phyloP scores from a whole-genome alignment of 257 asterid genomes.

The Jaltomata sinuosa region DNA sequence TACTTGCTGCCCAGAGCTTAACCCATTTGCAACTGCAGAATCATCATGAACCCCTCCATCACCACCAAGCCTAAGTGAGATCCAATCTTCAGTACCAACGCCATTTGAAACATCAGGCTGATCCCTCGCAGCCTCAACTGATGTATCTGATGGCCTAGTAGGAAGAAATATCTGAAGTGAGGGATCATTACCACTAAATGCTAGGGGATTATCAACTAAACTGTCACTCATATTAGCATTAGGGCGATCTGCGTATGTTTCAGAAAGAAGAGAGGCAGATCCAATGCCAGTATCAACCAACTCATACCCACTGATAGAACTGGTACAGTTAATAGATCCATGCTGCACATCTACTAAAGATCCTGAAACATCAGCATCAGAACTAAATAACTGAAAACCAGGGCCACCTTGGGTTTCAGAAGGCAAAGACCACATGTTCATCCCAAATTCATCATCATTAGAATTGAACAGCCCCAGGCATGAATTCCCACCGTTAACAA shows the following conservation, averaged over 20 bases:
- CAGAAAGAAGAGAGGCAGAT: constrained; percentile 44
- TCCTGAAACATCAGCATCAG: constrained; percentile 63
- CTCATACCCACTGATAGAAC: constrained; percentile 42
- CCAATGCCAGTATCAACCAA: constrained; percentile 39
- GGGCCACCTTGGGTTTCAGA: constrained; percentile 62
- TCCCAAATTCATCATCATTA: constrained; percentile 59
- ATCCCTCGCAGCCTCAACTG: constrained; percentile 46
- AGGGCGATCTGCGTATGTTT: constrained; percentile 28
- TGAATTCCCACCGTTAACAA: constrained; percentile 38
- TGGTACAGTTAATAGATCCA: constrained; percentile 39
- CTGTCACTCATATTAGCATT: constrained; percentile 36
- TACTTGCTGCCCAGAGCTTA: constrained; percentile 35
- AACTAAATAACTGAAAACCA: constrained; percentile 77
- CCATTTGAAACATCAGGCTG: constrained; percentile 60
- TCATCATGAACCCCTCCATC: constrained; percentile 38
- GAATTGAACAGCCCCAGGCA: constrained; percentile 42
- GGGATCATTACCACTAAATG: constrained; percentile 63
- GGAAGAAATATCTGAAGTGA: constrained; percentile 93
- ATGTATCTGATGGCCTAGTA: constrained; percentile 60
- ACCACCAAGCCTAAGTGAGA: constrained; percentile 80
- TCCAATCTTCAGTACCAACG: constrained; percentile 67
- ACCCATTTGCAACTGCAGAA: constrained; percentile 34
- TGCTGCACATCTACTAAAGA: constrained; percentile 58
- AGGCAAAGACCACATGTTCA: constrained; percentile 72
- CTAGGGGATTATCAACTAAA: constrained; percentile 66